Evolutionary conservation across 2,329 filamentous ascomycete species (phyloP).

Genomic region (Trichoderma oligosporum): DNA sequence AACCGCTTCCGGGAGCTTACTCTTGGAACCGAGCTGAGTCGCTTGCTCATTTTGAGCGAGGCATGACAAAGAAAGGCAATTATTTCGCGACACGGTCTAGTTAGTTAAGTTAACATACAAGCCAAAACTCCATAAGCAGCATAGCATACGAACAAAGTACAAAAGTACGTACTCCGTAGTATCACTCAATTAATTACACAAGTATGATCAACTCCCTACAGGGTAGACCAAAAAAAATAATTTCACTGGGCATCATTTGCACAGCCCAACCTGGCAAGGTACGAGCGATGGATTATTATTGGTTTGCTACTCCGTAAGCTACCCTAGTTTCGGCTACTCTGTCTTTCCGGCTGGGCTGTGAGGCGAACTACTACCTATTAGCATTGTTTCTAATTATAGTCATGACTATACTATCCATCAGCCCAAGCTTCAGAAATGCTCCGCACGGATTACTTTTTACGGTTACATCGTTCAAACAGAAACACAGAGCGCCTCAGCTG

Average conservation of each 20-base stretch:
- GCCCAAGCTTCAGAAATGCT: not conserved
- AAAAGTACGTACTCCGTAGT: too few species aligned
- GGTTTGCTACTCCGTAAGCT: too few species aligned
- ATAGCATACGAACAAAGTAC: too few species aligned
- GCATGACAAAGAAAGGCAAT: not conserved
- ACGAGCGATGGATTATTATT: too few species aligned
- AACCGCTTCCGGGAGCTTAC: not conserved
- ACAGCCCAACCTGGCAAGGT: not conserved
- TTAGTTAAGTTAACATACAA: too few species aligned
- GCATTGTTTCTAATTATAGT: conserved; percentile 7
- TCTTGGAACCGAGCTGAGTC: not conserved
- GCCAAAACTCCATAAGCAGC: too few species aligned
- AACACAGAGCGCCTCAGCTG: not conserved
- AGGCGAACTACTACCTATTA: conserved; percentile 1
- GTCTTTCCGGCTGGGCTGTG: conserved; percentile 2
- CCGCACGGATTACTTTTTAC: not conserved
- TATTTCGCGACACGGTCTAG: too few species aligned
- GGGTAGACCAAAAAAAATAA: not conserved
- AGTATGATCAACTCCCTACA: not conserved
- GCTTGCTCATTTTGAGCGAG: not conserved
- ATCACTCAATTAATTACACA: not conserved
- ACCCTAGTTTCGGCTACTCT: not conserved
- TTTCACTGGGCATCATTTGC: not conserved
- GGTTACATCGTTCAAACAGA: not conserved
- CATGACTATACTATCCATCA: not conserved